Base-by-base conservation (phyloP, 2,329 filamentous ascomycete species). In the Trichoderma brevicompactum region DNA sequence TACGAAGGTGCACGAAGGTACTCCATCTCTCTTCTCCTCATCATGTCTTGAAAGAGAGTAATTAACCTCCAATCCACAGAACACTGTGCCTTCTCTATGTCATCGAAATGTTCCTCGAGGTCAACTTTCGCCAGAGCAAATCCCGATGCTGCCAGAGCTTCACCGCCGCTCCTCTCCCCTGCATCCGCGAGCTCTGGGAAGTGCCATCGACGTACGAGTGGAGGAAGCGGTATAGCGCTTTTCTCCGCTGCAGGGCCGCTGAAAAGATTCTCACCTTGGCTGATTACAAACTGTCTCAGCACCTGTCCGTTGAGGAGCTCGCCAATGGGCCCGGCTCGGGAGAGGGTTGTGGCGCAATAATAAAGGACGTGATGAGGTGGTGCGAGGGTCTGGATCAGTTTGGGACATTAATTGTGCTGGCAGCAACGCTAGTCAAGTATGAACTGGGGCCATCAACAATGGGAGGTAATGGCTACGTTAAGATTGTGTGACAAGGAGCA, bases 161-260 rank as follows among this genome's bases (percentile, higher is more conserved):
- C 23, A 12, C 28, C 46, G n/a, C 15, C 15, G 19, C 65, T 2
- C 67, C 62, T 5, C 67, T 69, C 15, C 68, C 67, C 8, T 68
- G 67, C 41, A 68, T 71, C 23, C 73, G 68, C 36, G 68, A 67
- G 15, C 61, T 69, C 15, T 69, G 68, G 68, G 66, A 68, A 41
- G 56, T 66, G 4, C 48, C 52, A 13, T 67, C 66, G 8, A 66
- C 66, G 13, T 61, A 54, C 36, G 64, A 66, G 34, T 67, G 66
- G 66, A 55, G 50, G 7, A 65, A 28, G 41, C 54, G 64, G 1
- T 61, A 67, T 23, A 46, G 32, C 15, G 53, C 36, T 2, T 58
- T 58, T 17, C 40, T 65, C 28, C 53, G 62, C 38, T 19, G 36
- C 15, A 36, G 62, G 19, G 19, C 53, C 17, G 32, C 36, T 15